Percentiles rank a stretch among this genome's conserved stretches.
Conservation (phyloP, 2,329 filamentous ascomycete species). For the Apiospora saccharicola region DNA sequence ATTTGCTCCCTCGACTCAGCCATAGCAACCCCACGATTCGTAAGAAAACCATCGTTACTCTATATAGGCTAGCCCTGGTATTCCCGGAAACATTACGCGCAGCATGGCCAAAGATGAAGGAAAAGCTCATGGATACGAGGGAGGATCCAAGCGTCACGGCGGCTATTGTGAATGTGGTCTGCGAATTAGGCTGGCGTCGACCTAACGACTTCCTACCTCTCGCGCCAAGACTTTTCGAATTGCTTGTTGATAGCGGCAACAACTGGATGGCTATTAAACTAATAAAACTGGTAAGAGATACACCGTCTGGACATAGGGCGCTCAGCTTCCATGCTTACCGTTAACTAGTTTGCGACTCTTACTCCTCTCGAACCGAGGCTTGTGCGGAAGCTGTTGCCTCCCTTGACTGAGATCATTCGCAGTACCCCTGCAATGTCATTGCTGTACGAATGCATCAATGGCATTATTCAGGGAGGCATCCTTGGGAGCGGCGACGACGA, state of each 20-base stretch:
- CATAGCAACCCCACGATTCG: slow-evolving; percentile 87
- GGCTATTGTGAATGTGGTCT: slow-evolving; percentile 95
- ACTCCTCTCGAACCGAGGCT: slow-evolving; percentile 92
- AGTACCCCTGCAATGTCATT: slow-evolving; percentile 98
- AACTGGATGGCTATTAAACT: slow-evolving; percentile 99
- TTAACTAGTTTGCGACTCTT: slow-evolving; percentile 82
- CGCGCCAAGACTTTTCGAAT: slow-evolving; percentile 88
- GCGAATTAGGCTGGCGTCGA: slow-evolving; percentile 92
- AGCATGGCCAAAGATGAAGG: slow-evolving; percentile 97
- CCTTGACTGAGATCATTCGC: slow-evolving; percentile 89
- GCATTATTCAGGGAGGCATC: slow-evolving; percentile 96
- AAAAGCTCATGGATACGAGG: slow-evolving; percentile 85
- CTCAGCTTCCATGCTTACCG: slow-evolving; percentile 34
- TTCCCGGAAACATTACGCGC: slow-evolving; percentile 92
- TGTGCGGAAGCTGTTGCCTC: slow-evolving; percentile 88
- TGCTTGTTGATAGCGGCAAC: slow-evolving; percentile 90
- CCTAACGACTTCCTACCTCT: slow-evolving; percentile 93
- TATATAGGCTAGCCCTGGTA: slow-evolving; percentile 93
- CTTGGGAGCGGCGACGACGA: slow-evolving; percentile 82
- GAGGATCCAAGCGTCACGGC: slow-evolving; percentile 95
- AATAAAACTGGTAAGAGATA: slow-evolving; percentile 81
- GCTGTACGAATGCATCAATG: slow-evolving; percentile 97
- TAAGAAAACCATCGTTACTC: slow-evolving; percentile 94
- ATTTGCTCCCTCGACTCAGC: slow-evolving; percentile 83
- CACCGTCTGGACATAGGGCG: neutral